A percentile compares a stretch with the other conserved stretches of the same genome.
Conservation (phyloP, 306 rosid genomes). For the Cicer arietinum region DNA sequence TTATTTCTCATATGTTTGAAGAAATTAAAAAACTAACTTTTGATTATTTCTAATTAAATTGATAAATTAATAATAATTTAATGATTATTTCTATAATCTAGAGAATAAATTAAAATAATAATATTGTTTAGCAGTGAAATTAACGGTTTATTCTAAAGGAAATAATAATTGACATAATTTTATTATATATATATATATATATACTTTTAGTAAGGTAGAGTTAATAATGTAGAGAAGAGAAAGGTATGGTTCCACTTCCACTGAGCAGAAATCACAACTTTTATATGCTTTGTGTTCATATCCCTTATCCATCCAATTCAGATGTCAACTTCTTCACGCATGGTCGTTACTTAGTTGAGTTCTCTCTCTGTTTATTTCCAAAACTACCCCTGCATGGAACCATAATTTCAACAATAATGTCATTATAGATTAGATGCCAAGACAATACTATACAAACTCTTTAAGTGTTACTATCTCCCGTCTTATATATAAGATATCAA, state of each 20-base stretch:
- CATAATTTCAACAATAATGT: slow-evolving; percentile 36
- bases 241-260: slow-evolving; percentile 66
- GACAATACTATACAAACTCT: no score
- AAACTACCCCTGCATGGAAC: slow-evolving; percentile 61
- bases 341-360: slow-evolving; percentile 51
- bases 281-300: slow-evolving; percentile 57
- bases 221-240: slow-evolving; percentile 49
- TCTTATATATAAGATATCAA: no score
- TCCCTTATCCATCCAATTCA: slow-evolving; percentile 70
- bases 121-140: no score
- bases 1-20: no score
- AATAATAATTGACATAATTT: not conserved
- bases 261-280: slow-evolving; percentile 59
- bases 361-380: slow-evolving; percentile 46
- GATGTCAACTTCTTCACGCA: slow-evolving; percentile 77
- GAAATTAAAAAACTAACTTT: no score
- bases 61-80: no score
- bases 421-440: no score
- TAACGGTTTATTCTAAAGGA: not conserved
- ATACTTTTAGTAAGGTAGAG: not conserved
- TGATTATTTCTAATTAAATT: no score
- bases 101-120: no score
- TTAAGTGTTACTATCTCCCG: no score
- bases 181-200: not conserved
- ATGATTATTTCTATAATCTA: no score